These are phyloP conservation scores for Triangularia verruculosa DNA, from an alignment of 2,329 filamentous ascomycete species.

Conservation along the genomic window DNA sequence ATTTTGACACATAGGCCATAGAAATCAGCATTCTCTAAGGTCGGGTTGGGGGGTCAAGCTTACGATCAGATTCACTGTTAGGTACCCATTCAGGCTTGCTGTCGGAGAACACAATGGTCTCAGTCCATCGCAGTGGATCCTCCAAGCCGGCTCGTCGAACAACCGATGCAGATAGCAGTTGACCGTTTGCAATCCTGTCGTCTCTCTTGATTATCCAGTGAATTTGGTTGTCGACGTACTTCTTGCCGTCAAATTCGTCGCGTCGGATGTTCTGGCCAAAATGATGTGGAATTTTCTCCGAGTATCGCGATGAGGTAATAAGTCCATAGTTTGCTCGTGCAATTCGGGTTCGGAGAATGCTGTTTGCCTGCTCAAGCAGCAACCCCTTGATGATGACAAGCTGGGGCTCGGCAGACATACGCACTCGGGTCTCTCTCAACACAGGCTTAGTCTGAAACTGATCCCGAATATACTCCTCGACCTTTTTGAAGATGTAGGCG, in stretches of 20 bases:
- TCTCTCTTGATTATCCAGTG: slow-evolving; percentile 45
- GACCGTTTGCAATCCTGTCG: slow-evolving; percentile 32
- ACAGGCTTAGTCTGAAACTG: slow-evolving; percentile 32
- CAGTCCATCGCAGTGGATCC: slow-evolving; percentile 37
- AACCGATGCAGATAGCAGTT: slow-evolving; percentile 36
- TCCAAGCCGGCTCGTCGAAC: slow-evolving; percentile 31
- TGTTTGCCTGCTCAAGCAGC: slow-evolving; percentile 44
- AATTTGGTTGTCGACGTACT: slow-evolving; percentile 42
- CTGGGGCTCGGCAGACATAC: slow-evolving; percentile 47
- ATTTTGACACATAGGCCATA: neutral
- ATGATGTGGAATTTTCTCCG: slow-evolving; percentile 35
- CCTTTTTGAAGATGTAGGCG: slow-evolving; percentile 42
- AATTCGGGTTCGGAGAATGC: slow-evolving; percentile 43
- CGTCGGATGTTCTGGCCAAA: slow-evolving; percentile 35
- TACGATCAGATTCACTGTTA: slow-evolving; percentile 12
- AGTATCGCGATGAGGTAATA: slow-evolving; percentile 37
- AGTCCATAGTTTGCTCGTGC: slow-evolving; percentile 45
- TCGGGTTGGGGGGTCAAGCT: slow-evolving; percentile 35
- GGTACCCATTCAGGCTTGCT: slow-evolving; percentile 30
- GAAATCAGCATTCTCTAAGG: slow-evolving; percentile 34
- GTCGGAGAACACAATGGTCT: slow-evolving; percentile 38
- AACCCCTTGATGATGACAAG: slow-evolving; percentile 54
- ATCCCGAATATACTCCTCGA: slow-evolving; percentile 37
- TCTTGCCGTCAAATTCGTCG: slow-evolving; percentile 35
- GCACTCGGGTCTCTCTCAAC: slow-evolving; percentile 35